These are phyloP conservation scores for Galerina marginata DNA, from an alignment of 768 basidiomycete species.

Conservation along the genomic window DNA sequence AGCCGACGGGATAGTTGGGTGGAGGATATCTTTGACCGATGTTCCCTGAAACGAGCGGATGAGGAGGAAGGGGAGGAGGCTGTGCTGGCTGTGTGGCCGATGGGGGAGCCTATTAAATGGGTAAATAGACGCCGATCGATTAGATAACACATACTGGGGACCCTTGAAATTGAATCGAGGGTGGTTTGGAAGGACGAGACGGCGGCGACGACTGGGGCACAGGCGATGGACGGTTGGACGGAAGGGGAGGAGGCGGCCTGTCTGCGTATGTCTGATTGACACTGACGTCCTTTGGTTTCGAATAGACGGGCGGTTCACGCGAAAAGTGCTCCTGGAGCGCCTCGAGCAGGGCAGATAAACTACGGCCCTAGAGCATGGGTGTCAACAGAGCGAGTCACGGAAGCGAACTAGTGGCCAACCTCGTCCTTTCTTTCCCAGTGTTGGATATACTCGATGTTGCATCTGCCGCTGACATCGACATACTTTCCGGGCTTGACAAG, in stretches of 20 bases:
- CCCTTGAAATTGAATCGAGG: neutral
- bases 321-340: constrained; percentile 87
- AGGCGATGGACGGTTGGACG: constrained; percentile 20
- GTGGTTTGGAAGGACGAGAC: constrained; percentile 15
- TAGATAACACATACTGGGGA: constrained; percentile 3
- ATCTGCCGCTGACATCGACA: constrained; percentile 84
- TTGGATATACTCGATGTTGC: constrained; percentile 68
- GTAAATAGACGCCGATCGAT: constrained; percentile 18
- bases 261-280: constrained; percentile 22
- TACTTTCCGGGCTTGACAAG: constrained; percentile 77
- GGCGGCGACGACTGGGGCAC: constrained; percentile 12
- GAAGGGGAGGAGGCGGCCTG: constrained; percentile 37
- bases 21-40: constrained; percentile 18
- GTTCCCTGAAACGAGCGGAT: constrained; percentile 14
- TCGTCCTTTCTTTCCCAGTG: constrained; percentile 86
- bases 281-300: constrained; percentile 61
- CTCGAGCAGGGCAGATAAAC: constrained; percentile 72
- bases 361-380: constrained; percentile 65
- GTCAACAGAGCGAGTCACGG: constrained; percentile 15
- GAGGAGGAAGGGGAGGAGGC: constrained; percentile 20
- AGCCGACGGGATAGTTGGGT: constrained; percentile 16
- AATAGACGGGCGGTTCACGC: constrained; percentile 85
- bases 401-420: constrained; percentile 49
- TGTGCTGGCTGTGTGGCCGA: constrained; percentile 7
- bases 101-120: neutral